Evolutionary conservation across 2,329 filamentous ascomycete species (phyloP).

Genomic region (Epichloe hybrida): DNA sequence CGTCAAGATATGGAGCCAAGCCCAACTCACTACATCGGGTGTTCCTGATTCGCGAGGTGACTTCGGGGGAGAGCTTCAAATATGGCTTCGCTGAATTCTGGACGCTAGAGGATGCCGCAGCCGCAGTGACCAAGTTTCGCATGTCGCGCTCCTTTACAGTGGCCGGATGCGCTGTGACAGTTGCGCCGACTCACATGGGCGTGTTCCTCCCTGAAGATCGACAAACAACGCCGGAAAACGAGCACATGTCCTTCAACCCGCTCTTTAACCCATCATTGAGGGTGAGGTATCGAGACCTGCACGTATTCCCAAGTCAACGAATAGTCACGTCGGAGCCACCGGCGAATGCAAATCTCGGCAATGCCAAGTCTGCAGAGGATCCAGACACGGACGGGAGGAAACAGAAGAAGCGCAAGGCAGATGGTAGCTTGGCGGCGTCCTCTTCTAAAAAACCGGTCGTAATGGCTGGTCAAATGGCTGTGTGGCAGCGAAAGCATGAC

Average conservation of each 20-base stretch:
- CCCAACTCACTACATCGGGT: conserved; percentile 65
- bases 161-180: conserved; percentile 54
- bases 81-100: conserved; percentile 80
- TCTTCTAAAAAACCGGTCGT: conserved; percentile 24
- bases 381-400: conserved; percentile 23
- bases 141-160: conserved; percentile 67
- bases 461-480: conserved; percentile 30
- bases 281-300: conserved; percentile 64
- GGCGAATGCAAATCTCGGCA: conserved; percentile 15
- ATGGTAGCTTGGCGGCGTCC: conserved; percentile 18
- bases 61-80: conserved; percentile 62
- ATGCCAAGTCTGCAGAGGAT: conserved; percentile 11
- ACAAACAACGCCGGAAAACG: conserved; percentile 37
- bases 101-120: conserved; percentile 60
- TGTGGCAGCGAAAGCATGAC: conserved; percentile 31
- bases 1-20: conserved; percentile 52
- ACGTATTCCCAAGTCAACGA: conserved; percentile 55
- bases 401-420: conserved; percentile 41
- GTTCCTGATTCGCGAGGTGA: conserved; percentile 60
- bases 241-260: conserved; percentile 54
- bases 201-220: conserved; percentile 67
- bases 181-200: conserved; percentile 70
- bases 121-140: conserved; percentile 57
- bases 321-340: conserved; percentile 41
- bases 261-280: conserved; percentile 53